Conservation (phyloP, 139 green algal genomes). For the Chlorella sorokiniana region DNA sequence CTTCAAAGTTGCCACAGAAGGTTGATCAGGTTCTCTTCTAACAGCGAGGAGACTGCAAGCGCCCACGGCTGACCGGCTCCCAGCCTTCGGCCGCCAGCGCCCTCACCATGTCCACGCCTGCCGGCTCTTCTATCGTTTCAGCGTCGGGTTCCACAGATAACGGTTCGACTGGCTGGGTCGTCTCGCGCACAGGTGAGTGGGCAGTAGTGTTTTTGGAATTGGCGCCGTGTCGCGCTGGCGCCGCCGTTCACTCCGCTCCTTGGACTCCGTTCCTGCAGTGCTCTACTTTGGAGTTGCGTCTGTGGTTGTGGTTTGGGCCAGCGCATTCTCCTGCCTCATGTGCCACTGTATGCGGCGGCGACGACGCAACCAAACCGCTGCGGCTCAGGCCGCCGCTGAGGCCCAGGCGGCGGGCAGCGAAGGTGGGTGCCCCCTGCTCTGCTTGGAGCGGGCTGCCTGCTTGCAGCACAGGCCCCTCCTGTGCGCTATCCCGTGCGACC, state of each 20-base stretch:
- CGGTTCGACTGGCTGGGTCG: too few relatives aligned
- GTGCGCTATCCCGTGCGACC: too few relatives aligned
- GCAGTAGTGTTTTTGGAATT: too few relatives aligned
- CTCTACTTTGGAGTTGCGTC: neutral
- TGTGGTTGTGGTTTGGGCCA: neutral
- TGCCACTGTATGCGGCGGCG: neutral
- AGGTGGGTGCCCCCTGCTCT: neutral
- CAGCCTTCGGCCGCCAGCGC: too few relatives aligned
- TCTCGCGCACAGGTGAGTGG: neutral
- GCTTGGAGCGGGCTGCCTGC: neutral
- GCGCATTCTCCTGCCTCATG: neutral
- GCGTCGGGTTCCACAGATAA: too few relatives aligned
- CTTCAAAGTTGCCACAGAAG: too few relatives aligned
- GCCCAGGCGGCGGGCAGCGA: neutral
- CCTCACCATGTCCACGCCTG: too few relatives aligned
- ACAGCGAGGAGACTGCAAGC: too few relatives aligned
- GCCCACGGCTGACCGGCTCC: too few relatives aligned
- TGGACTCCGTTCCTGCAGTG: neutral
- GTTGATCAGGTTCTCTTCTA: too few relatives aligned
- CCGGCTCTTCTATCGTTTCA: too few relatives aligned
- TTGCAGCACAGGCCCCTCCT: neutral
- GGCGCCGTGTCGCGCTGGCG: neutral
- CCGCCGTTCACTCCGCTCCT: neutral
- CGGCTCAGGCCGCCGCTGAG: neutral
- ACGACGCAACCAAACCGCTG: neutral